Base-by-base conservation (phyloP, 371 early-diverging fungal species). In the Mucor irregularis region DNA sequence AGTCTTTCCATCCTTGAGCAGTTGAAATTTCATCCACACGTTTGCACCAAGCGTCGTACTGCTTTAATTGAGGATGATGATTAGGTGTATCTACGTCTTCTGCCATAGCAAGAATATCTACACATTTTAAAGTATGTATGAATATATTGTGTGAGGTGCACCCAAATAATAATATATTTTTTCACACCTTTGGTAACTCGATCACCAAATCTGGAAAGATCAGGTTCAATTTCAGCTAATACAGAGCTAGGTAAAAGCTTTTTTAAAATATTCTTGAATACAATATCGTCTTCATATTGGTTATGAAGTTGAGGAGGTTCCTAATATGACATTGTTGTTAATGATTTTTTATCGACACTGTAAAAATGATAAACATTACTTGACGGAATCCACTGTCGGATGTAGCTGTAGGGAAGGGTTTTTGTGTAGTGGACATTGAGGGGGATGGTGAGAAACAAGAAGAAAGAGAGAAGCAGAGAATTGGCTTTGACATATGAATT, bases 1-100 rank as follows among this genome's bases (percentile, higher is more conserved):
- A 53, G 26, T 71, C 58, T 39, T 71, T 74, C 89, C 89, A 88
- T 0, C 82, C 85, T 16, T 80, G 67, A 2, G 81, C 62, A 5
- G 79, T 77, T 11, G 76, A 56, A 5, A 89, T 72, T 24, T 76
- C 74, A 35, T 89, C 89, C 2, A 89, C 77, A 22, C 87, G 75
- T 59, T 73, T 69, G 57, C 85, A 83, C 86, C 86, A 89, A 11
- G 78, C 76, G 48, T 86, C 86, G 51, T 83, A 87, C 51, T 89
- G 89, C 29, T 73, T 75, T n/a, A 89, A 66, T 26, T 69, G 65
- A 30, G 89, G 89, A 31, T 79, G 80, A 48, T 89, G 69, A 17
- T 46, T 64, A 6, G 72, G 76, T 9, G 64, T 51, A 26, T 76
- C 73, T 11, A 64, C 61, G 68, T 78, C 33, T 51, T 78, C 59